phyloP scores from a whole-genome alignment of 306 rosid species.

The Cucumis cinereus region DNA sequence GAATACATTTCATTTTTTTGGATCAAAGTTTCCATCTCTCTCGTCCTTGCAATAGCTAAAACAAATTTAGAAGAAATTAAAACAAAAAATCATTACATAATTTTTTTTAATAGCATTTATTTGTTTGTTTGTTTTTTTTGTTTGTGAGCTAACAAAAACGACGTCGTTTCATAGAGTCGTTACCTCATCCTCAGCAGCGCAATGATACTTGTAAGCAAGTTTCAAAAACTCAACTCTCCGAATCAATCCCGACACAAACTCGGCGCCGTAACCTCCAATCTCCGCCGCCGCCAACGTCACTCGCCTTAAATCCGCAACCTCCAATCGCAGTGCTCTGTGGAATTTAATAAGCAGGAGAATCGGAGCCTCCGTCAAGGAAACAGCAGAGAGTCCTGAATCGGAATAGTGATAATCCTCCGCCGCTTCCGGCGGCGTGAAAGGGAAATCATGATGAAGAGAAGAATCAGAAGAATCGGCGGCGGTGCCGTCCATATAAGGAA shows the following conservation, averaged over 20 bases:
- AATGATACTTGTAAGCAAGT: slow-evolving; percentile 53
- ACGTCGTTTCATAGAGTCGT: background rate
- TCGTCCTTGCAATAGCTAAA: too few species aligned
- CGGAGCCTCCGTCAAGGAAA: slow-evolving; percentile 38
- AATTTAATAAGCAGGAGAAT: slow-evolving; percentile 55
- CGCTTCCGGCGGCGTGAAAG: background rate
- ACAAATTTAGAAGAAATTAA: too few species aligned
- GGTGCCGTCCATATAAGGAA: slow-evolving; percentile 48
- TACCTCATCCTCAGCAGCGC: slow-evolving; percentile 84
- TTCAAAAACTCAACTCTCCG: slow-evolving; percentile 57
- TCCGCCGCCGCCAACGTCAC: slow-evolving; percentile 31
- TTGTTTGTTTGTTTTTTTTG: too few species aligned
- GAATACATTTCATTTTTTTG: too few species aligned
- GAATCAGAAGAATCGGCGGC: slow-evolving; percentile 15
- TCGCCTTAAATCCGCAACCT: slow-evolving; percentile 39
- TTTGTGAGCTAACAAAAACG: background rate
- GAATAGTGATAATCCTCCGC: background rate
- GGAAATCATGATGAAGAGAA: slow-evolving; percentile 7
- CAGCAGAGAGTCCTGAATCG: background rate
- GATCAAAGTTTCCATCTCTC: too few species aligned
- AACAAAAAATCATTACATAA: too few species aligned
- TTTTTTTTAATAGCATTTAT: too few species aligned
- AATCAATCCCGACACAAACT: slow-evolving; percentile 28
- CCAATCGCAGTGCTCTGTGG: slow-evolving; percentile 60
- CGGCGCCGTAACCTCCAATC: slow-evolving; percentile 9